Evolutionary conservation across 2,329 filamentous ascomycete species (phyloP).

Genomic region (Aspergillus proliferans): DNA sequence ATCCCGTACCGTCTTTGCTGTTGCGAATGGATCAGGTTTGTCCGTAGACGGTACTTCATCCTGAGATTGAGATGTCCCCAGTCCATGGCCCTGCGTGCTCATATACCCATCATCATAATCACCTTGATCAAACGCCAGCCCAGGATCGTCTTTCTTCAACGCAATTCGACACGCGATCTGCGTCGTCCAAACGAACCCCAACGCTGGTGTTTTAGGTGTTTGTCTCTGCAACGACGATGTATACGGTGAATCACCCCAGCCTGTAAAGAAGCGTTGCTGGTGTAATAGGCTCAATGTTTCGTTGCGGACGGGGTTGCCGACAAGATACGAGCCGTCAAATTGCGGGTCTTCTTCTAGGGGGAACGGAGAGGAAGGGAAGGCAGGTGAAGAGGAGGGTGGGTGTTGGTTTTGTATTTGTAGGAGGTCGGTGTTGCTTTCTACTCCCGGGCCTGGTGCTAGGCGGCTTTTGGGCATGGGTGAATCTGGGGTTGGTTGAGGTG

Average conservation of each 20-base stretch:
- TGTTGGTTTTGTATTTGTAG: slow-evolving; percentile 2
- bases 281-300: slow-evolving; percentile 70
- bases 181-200: slow-evolving; percentile 86
- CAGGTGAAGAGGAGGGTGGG: slow-evolving; percentile 20
- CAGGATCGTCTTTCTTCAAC: slow-evolving; percentile 59
- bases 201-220: slow-evolving; percentile 69
- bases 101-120: not conserved
- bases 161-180: slow-evolving; percentile 80
- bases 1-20: too few relatives aligned
- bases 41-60: not conserved
- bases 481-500: not conserved
- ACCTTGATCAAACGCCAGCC: not conserved
- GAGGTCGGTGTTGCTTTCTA: slow-evolving; percentile 9
- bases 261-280: slow-evolving; percentile 91
- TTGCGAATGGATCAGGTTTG: not conserved
- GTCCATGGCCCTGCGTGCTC: not conserved
- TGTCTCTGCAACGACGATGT: slow-evolving; percentile 5
- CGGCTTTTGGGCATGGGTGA: slow-evolving; percentile 11
- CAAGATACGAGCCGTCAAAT: slow-evolving; percentile 29
- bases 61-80: not conserved
- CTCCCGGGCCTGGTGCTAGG: slow-evolving; percentile 2
- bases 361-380: slow-evolving; percentile 22
- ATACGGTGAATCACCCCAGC: slow-evolving; percentile 71
- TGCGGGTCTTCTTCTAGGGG: slow-evolving; percentile 21
- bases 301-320: slow-evolving; percentile 32